phyloP scores from a whole-genome alignment of 345 rosid genomes.

The rapeseed (Brassica napus) region DNA sequence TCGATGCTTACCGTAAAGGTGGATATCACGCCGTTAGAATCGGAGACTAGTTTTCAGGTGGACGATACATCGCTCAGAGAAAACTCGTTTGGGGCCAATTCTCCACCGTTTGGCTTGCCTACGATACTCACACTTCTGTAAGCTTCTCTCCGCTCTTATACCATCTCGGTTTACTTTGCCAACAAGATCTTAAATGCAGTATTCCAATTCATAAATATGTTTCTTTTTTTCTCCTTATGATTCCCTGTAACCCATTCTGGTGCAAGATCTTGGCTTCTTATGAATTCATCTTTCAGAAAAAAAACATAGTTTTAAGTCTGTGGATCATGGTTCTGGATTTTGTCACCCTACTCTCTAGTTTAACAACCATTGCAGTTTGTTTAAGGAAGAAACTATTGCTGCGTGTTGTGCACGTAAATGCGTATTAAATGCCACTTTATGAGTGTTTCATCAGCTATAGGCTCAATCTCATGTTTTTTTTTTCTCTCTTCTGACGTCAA shows the following conservation, averaged over 20 bases:
- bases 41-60: slow-evolving; percentile 79
- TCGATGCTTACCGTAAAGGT: slow-evolving; percentile 91
- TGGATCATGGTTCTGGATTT: neutral
- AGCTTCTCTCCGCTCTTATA: slow-evolving; percentile 3
- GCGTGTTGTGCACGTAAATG: neutral
- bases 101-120: slow-evolving; percentile 99
- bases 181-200: slow-evolving; percentile 9
- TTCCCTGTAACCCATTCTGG: neutral
- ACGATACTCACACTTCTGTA: slow-evolving; percentile 80
- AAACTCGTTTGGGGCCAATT: slow-evolving; percentile 99
- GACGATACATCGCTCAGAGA: slow-evolving; percentile 90
- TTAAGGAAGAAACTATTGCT: neutral
- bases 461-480: neutral
- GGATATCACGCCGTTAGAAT: slow-evolving; percentile 97
- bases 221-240: too few relatives aligned
- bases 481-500: neutral
- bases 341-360: neutral
- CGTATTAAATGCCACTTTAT: neutral
- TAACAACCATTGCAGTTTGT: slow-evolving; percentile 4
- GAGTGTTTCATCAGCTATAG: neutral
- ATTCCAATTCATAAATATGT: neutral
- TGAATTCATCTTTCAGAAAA: slow-evolving; percentile 18
- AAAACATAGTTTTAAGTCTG: slow-evolving; percentile 1
- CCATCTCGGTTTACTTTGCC: neutral
- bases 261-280: slow-evolving; percentile 13